These are phyloP conservation scores for Amesomyces nigricolor DNA, from an alignment of 2,329 filamentous ascomycete species.

Conservation along the genomic window DNA sequence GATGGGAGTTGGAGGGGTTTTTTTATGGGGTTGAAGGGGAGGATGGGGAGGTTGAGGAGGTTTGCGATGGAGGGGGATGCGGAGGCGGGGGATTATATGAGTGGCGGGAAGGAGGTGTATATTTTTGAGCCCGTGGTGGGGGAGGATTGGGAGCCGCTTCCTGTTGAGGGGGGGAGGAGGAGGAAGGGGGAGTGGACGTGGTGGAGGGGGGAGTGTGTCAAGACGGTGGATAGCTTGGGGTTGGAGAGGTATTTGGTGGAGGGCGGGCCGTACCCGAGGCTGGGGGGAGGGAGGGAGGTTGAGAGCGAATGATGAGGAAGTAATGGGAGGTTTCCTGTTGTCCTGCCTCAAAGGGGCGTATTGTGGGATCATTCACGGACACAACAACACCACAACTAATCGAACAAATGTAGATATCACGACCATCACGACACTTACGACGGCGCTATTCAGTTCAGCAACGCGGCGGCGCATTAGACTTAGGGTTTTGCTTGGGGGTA, in stretches of 20 bases:
- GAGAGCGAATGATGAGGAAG: neutral
- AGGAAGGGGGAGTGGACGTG: slow-evolving; percentile 23
- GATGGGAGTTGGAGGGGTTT: slow-evolving; percentile 41
- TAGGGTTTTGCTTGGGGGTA: slow-evolving; percentile 2
- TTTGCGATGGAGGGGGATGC: slow-evolving; percentile 44
- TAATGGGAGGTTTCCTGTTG: neutral
- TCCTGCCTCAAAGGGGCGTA: neutral
- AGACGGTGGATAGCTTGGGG: slow-evolving; percentile 34
- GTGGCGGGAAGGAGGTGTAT: slow-evolving; percentile 37
- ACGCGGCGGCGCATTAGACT: slow-evolving; percentile 10
- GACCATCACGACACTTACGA: slow-evolving; percentile 13
- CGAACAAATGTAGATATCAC: slow-evolving; percentile 15
- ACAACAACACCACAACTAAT: neutral
- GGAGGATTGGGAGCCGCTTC: slow-evolving; percentile 35
- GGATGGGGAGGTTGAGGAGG: slow-evolving; percentile 35
- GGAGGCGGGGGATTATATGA: slow-evolving; percentile 36
- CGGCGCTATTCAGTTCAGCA: neutral
- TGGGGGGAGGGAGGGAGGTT: slow-evolving; percentile 6
- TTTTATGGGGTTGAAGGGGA: slow-evolving; percentile 36
- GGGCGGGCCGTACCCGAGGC: slow-evolving; percentile 35
- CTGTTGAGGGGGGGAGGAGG: slow-evolving; percentile 23
- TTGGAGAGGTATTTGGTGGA: slow-evolving; percentile 39
- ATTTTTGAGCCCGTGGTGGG: slow-evolving; percentile 39
- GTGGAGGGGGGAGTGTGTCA: slow-evolving; percentile 8
- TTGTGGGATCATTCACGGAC: too few relatives aligned